Conservation (phyloP, 2,329 filamentous ascomycete species). For the Atkinsonella texensis region DNA sequence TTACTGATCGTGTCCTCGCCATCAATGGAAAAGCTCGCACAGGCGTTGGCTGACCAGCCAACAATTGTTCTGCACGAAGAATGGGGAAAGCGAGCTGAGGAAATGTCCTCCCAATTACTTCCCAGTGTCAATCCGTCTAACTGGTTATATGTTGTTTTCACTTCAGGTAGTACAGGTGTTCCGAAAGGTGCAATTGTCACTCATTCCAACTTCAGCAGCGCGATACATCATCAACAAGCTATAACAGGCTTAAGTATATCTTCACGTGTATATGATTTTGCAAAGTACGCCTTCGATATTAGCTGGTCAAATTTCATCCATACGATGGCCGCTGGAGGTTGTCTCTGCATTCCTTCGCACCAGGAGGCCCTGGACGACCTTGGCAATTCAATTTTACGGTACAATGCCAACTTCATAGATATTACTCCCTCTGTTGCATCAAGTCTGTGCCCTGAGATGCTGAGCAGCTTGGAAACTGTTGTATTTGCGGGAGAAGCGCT, state of each 20-base stretch:
- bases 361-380: not conserved
- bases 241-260: slow-evolving; percentile 6
- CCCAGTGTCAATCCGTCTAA: not conserved
- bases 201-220: slow-evolving; percentile 7
- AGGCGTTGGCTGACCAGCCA: not conserved
- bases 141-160: slow-evolving; percentile 7
- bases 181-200: slow-evolving; percentile 12
- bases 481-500: slow-evolving; percentile 3
- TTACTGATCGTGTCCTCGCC: slow-evolving; percentile 1
- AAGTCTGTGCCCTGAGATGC: not conserved
- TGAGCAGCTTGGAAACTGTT: not conserved
- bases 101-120: not conserved
- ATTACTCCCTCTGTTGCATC: slow-evolving; percentile 5
- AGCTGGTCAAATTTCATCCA: slow-evolving; percentile 38
- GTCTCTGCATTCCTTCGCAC: slow-evolving; percentile 34
- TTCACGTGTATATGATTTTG: slow-evolving; percentile 27
- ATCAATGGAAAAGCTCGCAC: not conserved
- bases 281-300: slow-evolving; percentile 38
- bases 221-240: slow-evolving; percentile 7
- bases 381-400: not conserved
- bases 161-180: slow-evolving; percentile 8
- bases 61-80: not conserved
- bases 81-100: not conserved
- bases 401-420: slow-evolving; percentile 3
- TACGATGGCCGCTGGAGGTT: slow-evolving; percentile 33